phyloP scores from a whole-genome alignment of 1,284 basidiomycete genomes.

The Butyriboletus appendiculatus region DNA sequence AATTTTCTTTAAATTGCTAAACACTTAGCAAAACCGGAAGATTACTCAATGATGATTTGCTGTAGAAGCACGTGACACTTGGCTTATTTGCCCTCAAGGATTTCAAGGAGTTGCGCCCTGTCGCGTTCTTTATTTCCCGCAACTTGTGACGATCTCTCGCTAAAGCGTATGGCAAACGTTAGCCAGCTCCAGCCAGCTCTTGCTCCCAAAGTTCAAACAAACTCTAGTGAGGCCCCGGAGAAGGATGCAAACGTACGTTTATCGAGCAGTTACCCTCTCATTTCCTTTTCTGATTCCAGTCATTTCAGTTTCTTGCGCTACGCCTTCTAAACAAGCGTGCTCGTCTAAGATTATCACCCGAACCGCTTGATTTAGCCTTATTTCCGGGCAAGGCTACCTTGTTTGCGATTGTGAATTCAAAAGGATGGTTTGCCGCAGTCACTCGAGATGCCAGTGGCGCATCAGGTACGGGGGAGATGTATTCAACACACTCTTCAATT shows the following conservation, averaged over 20 bases:
- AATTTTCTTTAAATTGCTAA: neutral
- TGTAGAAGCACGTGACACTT: conserved; percentile 11
- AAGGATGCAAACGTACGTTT: conserved; percentile 46
- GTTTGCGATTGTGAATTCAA: conserved; percentile 57
- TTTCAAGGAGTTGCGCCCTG: neutral
- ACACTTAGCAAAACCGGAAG: neutral
- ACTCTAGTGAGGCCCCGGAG: conserved; percentile 39
- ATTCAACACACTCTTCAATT: neutral
- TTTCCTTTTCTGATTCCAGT: conserved; percentile 2
- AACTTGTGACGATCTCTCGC: neutral
- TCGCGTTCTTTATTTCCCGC: neutral
- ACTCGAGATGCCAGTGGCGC: conserved; percentile 38
- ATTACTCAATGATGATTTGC: conserved; percentile 4
- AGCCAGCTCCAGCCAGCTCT: conserved; percentile 39
- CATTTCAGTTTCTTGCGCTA: conserved; percentile 45
- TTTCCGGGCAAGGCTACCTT: conserved; percentile 44
- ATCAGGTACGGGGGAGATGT: conserved; percentile 37
- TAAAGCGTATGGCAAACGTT: conserved; percentile 36
- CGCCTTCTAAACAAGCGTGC: conserved; percentile 58
- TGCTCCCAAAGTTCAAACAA: conserved; percentile 33
- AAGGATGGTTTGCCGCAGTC: conserved; percentile 68
- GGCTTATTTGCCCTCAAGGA: neutral
- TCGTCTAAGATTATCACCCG: conserved; percentile 58
- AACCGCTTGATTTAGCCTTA: conserved; percentile 45
- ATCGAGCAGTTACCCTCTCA: neutral